A percentile compares a stretch with the other conserved stretches of the same genome.
phyloP scores from a whole-genome alignment of 345 rosid species.

The Raphanus sativus region DNA sequence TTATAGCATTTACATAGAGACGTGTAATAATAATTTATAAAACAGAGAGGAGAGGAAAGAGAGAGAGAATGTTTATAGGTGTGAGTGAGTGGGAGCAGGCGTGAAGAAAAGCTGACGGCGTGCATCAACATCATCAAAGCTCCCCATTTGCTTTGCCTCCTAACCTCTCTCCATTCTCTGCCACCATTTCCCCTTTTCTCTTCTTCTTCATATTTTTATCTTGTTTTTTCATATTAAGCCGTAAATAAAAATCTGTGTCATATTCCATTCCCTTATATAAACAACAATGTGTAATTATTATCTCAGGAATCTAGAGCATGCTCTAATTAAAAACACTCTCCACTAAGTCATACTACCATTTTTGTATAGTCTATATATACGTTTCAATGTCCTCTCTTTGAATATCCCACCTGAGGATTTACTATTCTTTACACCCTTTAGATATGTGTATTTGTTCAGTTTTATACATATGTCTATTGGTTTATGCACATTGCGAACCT shows the following conservation, averaged over 20 bases:
- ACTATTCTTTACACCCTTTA: slow-evolving; percentile 6
- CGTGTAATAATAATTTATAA: slow-evolving; percentile 12
- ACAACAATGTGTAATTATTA: slow-evolving; percentile 37
- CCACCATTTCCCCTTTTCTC: slow-evolving; percentile 39
- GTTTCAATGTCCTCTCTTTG: slow-evolving; percentile 22
- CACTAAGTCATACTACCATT: slow-evolving; percentile 30
- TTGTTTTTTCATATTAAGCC: slow-evolving; percentile 5
- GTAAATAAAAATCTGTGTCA: slow-evolving; percentile 32
- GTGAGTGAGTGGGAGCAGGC: slow-evolving; percentile 50
- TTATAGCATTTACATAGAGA: slow-evolving; percentile 15
- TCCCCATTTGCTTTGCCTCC: slow-evolving; percentile 71
- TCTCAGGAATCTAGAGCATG: slow-evolving; percentile 41
- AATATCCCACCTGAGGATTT: slow-evolving; percentile 27
- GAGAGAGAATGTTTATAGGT: slow-evolving; percentile 39
- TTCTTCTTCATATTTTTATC: slow-evolving; percentile 13
- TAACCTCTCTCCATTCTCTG: slow-evolving; percentile 69
- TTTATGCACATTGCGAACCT: slow-evolving; percentile 27
- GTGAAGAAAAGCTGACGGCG: slow-evolving; percentile 92
- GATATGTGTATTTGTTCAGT: background rate
- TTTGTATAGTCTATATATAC: slow-evolving; percentile 23
- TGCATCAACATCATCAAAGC: slow-evolving; percentile 81
- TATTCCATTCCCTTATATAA: slow-evolving; percentile 35
- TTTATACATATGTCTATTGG: slow-evolving; percentile 27
- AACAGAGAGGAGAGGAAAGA: background rate
- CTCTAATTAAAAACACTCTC: slow-evolving; percentile 6